phyloP scores from a whole-genome alignment of 176 grass and related monocot species.

The Oryza rufipogon region DNA sequence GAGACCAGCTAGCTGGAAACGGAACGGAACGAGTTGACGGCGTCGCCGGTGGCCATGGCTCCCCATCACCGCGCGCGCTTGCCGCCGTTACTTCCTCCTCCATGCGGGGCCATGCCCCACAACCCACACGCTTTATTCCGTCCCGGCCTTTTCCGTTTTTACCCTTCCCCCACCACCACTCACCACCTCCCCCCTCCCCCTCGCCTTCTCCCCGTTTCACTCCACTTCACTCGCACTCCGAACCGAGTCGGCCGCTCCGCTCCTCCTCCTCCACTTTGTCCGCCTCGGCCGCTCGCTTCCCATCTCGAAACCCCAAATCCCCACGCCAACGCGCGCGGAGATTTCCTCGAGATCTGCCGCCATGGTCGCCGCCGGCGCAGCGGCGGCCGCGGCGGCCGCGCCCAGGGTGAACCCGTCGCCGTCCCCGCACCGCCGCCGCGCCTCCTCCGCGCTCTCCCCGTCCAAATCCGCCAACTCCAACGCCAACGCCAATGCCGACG shows the following conservation, averaged over 20 bases:
- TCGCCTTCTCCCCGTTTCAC: slow-evolving; percentile 22
- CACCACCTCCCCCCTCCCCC: too few species aligned
- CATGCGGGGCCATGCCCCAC: too few species aligned
- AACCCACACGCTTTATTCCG: slow-evolving; percentile 32
- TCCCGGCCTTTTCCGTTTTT: slow-evolving; percentile 46
- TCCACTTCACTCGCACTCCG: slow-evolving; percentile 22
- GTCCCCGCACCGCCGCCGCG: slow-evolving; percentile 60
- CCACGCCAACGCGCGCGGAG: slow-evolving; percentile 35
- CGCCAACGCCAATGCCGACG: slow-evolving; percentile 41
- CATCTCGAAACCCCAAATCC: slow-evolving; percentile 45
- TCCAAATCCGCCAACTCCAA: slow-evolving; percentile 52
- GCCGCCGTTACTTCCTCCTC: neutral
- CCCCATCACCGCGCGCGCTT: too few species aligned
- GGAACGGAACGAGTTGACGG: too few species aligned
- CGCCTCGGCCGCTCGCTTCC: neutral
- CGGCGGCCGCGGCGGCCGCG: slow-evolving; percentile 52
- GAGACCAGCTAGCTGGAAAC: too few species aligned
- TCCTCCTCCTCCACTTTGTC: neutral
- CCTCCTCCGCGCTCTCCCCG: slow-evolving; percentile 56
- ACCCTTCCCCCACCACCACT: slow-evolving; percentile 24
- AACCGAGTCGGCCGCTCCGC: slow-evolving; percentile 14
- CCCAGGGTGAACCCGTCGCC: slow-evolving; percentile 51
- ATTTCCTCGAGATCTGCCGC: slow-evolving; percentile 58
- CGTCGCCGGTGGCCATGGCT: neutral
- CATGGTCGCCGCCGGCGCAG: slow-evolving; percentile 72